Evolutionary conservation across 768 basidiomycete species (phyloP).

Genomic region (Botryobasidium botryosum): DNA sequence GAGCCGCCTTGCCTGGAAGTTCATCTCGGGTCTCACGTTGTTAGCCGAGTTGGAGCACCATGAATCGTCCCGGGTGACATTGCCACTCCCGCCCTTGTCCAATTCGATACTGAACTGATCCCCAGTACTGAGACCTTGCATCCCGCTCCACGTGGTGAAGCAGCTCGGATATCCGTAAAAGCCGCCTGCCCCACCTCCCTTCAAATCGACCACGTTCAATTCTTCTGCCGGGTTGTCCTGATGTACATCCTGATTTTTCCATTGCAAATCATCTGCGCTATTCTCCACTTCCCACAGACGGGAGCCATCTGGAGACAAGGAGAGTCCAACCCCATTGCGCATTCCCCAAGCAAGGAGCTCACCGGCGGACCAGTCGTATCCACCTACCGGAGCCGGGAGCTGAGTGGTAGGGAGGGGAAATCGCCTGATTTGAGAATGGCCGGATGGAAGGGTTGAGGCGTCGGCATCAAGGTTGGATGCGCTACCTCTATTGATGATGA

Average conservation of each 20-base stretch:
- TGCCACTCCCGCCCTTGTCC: not conserved
- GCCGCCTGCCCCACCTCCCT: not conserved
- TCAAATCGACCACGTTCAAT: not conserved
- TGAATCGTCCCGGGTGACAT: not conserved
- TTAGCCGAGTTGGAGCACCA: not conserved
- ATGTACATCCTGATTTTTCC: not conserved
- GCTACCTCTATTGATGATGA: not conserved
- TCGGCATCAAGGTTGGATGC: not conserved
- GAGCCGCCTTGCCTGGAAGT: not conserved
- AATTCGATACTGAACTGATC: not conserved
- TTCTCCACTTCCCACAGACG: not conserved
- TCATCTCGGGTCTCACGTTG: not conserved
- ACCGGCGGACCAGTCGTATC: not conserved
- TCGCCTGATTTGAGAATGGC: not conserved
- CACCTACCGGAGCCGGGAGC: no score
- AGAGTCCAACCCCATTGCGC: not conserved
- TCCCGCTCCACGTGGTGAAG: not conserved
- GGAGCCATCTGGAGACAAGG: not conserved
- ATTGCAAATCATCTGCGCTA: not conserved
- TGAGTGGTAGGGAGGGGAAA: not conserved
- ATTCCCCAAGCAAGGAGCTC: not conserved
- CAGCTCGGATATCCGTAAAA: not conserved
- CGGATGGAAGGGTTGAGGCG: not conserved
- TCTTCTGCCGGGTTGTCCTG: not conserved
- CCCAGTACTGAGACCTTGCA: not conserved